phyloP scores from a whole-genome alignment of 306 rosid genomes.

The Vicia faba region DNA sequence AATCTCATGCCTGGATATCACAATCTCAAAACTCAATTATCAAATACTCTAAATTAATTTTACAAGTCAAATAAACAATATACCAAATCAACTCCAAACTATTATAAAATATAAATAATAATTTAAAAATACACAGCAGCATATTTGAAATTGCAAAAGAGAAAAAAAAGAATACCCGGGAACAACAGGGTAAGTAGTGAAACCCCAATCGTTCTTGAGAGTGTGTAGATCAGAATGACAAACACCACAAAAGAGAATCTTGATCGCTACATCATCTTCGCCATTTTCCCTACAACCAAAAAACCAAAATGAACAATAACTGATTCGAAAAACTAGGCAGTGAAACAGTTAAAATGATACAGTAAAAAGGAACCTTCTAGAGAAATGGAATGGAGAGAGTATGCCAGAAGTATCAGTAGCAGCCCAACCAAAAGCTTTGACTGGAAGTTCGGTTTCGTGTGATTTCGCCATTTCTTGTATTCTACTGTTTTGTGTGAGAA shows the following conservation, averaged over 20 bases:
- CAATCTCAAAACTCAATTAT: background rate
- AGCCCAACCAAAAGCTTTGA: constrained; percentile 57
- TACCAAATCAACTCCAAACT: no score
- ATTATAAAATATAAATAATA: no score
- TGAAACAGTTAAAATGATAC: no score
- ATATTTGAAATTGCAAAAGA: background rate
- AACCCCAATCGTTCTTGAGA: constrained; percentile 80
- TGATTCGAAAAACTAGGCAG: no score
- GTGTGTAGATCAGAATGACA: constrained; percentile 90
- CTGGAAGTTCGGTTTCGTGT: constrained; percentile 36
- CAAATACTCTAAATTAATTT: no score
- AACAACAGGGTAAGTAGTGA: constrained; percentile 75
- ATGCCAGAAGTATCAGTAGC: constrained; percentile 49
- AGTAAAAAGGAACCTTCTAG: constrained; percentile 42
- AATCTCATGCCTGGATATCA: constrained; percentile 79
- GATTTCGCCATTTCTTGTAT: constrained; percentile 42
- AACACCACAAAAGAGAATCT: constrained; percentile 81
- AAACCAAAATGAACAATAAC: background rate
- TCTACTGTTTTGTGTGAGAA: no score
- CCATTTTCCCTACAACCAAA: constrained; percentile 67
- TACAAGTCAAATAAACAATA: no score
- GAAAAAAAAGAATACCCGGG: constrained; percentile 61
- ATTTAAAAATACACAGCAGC: no score
- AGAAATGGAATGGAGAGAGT: constrained; percentile 56
- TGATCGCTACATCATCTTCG: constrained; percentile 67